Evolutionary conservation across 225 moss, liverwort and hornwort genomes (phyloP), one percentile per base, ranked within the genome.

Genomic region (Thuidium tamariscinum): DNA sequence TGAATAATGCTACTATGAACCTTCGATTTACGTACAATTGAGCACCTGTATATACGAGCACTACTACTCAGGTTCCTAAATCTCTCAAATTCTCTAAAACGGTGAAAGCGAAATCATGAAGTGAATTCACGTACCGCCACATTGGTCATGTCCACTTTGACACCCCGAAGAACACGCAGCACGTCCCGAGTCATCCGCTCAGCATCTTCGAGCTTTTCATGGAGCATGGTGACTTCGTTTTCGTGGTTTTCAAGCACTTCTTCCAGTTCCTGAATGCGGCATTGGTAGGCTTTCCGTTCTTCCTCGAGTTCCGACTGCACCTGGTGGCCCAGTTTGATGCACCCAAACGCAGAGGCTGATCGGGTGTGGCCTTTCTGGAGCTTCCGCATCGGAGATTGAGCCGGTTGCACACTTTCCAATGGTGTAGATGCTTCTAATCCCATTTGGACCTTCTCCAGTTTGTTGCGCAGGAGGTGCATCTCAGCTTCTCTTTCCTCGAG

Each of bases 121-220:
- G 37, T 15, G 23, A 37, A 59, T 83, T 68, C 41, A 60, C 92
- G 89, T 89, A 97, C 97, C 82, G 95, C 97, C 68, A 95, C 96
- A 74, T 92, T 96, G 30, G 96, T 91, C 83, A 97, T 97, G 88
- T 97, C 96, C 87, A 95, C 85, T 88, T 96, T 97, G 70, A 97
- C 95, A 69, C 97, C 95, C 3, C 95, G 92, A 34, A 97, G 95
- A 85, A 96, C 96, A 42, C 94, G 84, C 72, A 97, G 91, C 18
- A 97, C 95, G 69, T 96, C 97, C 80, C 95, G 92, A 9, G 97
- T 97, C 96, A 97, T 97, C 67, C 94, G 95, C 90, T 97, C 97
- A 15, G 96, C 97, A 83, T 96, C 97, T 13, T 94, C 96, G 44
- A 97, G 95, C 84, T 95, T 96, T 26, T 93, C 95, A 83, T 97